Evolutionary conservation across 78 protist species (phyloP).

Genomic region (slime mould (Dictyostelium discoideum)): dicty_2.7 NC_007089.4:4363501-4364000

Average conservation of each 20-base stretch:
- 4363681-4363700: too few relatives aligned
- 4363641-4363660: too few relatives aligned
- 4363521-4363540: neutral
- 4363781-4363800: too few relatives aligned
- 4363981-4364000: neutral
- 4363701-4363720: neutral
- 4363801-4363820: too few relatives aligned
- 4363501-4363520: neutral
- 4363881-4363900: too few relatives aligned
- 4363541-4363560: neutral
- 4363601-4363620: too few relatives aligned
- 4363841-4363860: too few relatives aligned
- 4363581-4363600: neutral
- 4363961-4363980: neutral
- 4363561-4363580: neutral
- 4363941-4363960: neutral
- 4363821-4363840: too few relatives aligned
- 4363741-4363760: too few relatives aligned
- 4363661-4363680: neutral
- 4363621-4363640: too few relatives aligned
- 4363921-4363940: neutral
- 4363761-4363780: too few relatives aligned
- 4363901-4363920: neutral
- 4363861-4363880: too few relatives aligned
- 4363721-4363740: neutral